phyloP scores from a whole-genome alignment of 1,284 basidiomycete species.

The Rhodotorula sp. region DNA sequence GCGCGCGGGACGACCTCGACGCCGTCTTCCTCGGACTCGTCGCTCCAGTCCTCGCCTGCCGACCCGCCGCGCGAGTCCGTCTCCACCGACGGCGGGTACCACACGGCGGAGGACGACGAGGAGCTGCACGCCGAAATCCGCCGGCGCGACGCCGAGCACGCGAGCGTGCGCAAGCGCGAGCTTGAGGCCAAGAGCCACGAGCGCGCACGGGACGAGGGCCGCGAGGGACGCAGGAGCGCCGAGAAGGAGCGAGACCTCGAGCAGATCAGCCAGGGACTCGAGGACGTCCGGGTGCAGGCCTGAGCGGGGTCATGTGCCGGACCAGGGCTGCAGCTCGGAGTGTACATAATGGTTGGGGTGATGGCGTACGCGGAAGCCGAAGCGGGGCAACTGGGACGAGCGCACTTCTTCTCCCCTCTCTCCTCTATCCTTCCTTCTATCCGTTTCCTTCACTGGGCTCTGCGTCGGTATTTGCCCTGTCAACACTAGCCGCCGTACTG shows the following conservation, averaged over 20 bases:
- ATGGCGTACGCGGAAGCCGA: too few species aligned
- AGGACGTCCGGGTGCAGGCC: neutral
- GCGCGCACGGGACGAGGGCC: slow-evolving; percentile 2
- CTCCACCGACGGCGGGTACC: slow-evolving; percentile 23
- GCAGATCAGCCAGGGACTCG: neutral
- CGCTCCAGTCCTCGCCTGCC: neutral
- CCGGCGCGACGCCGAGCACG: neutral
- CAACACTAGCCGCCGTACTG: too few species aligned
- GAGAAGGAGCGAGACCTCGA: slow-evolving; percentile 7
- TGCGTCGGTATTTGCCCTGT: too few species aligned
- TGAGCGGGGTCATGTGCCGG: neutral
- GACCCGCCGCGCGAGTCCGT: neutral
- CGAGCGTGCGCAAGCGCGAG: neutral
- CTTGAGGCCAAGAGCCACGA: slow-evolving; percentile 6
- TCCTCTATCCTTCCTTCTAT: too few species aligned
- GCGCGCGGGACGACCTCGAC: slow-evolving; percentile 6
- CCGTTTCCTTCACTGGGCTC: too few species aligned
- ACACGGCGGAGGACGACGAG: slow-evolving; percentile 29
- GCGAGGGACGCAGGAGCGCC: neutral
- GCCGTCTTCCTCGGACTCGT: neutral
- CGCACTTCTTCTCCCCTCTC: too few species aligned
- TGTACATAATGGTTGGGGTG: too few species aligned
- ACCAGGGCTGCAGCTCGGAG: too few species aligned
- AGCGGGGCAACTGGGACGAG: too few species aligned
- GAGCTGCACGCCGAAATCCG: neutral